phyloP scores from a whole-genome alignment of 164 flowering plant genomes.

The Vitis rupestris region DNA sequence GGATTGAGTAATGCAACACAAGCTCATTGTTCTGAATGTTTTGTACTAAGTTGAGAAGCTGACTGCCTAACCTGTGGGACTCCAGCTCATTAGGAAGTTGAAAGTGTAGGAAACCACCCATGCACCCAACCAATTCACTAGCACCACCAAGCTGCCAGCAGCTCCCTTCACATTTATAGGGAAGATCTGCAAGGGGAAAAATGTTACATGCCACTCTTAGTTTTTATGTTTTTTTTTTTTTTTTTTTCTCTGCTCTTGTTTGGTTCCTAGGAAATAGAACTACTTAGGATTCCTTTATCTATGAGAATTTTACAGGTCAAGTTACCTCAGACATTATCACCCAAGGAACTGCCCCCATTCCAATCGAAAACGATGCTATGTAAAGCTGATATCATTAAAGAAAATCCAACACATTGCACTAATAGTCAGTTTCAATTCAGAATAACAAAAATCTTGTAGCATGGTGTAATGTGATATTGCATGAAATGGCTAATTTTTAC shows the following conservation, averaged over 20 bases:
- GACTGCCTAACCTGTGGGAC: constrained; percentile 36
- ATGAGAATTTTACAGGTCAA: too few relatives aligned
- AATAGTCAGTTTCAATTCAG: background rate
- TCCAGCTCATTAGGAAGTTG: constrained; percentile 64
- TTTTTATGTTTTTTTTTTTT: background rate
- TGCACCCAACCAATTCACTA: constrained; percentile 61
- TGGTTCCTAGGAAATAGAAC: too few relatives aligned
- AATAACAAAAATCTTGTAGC: background rate
- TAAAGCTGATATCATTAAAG: constrained; percentile 26
- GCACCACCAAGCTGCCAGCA: constrained; percentile 60
- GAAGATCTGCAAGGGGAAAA: constrained; percentile 42
- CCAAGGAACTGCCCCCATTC: constrained; percentile 78
- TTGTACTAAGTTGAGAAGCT: too few relatives aligned
- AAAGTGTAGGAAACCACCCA: constrained; percentile 55
- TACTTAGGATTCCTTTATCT: too few relatives aligned
- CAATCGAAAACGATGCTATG: constrained; percentile 45
- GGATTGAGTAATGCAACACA: background rate
- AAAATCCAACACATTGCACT: background rate
- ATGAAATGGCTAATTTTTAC: constrained; percentile 18
- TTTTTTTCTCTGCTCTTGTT: background rate
- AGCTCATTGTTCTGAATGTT: too few relatives aligned
- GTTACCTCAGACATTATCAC: constrained; percentile 72
- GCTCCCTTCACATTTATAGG: constrained; percentile 57
- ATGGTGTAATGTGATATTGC: background rate
- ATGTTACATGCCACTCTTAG: background rate